Evolutionary conservation across 495 filamentous ascomycete genomes (phyloP).

Genomic region (Evansstolkia leycettana): DNA sequence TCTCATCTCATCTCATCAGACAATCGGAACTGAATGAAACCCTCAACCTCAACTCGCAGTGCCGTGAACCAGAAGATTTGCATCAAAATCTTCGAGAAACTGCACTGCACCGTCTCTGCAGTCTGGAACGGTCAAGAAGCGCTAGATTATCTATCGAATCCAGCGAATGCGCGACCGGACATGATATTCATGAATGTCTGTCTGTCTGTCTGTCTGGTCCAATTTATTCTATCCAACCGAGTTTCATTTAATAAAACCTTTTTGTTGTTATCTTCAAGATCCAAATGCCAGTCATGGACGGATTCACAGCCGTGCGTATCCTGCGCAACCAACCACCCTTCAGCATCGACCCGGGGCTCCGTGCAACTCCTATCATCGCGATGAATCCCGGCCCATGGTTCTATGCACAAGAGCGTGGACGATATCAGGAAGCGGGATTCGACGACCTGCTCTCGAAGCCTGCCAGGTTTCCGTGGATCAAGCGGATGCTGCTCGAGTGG

Average conservation of each 20-base stretch:
- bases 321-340: constrained; percentile 30
- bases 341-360: neutral
- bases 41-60: neutral
- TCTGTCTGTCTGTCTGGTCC: no score
- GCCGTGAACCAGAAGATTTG: neutral
- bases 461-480: neutral
- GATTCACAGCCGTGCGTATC: constrained; percentile 54
- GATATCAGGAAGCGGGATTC: neutral
- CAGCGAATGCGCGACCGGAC: neutral
- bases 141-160: neutral
- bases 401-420: neutral
- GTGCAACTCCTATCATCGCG: neutral
- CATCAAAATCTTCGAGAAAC: neutral
- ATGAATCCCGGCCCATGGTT: neutral
- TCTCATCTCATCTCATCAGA: no score
- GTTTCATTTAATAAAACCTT: no score
- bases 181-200: neutral
- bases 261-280: no score
- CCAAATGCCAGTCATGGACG: constrained; percentile 65
- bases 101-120: neutral
- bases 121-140: neutral
- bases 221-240: no score
- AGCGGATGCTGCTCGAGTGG: neutral
- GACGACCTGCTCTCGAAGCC: neutral
- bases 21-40: no score